phyloP scores from a whole-genome alignment of 176 grass and related monocot species.

The Pontederia paniculata region DNA sequence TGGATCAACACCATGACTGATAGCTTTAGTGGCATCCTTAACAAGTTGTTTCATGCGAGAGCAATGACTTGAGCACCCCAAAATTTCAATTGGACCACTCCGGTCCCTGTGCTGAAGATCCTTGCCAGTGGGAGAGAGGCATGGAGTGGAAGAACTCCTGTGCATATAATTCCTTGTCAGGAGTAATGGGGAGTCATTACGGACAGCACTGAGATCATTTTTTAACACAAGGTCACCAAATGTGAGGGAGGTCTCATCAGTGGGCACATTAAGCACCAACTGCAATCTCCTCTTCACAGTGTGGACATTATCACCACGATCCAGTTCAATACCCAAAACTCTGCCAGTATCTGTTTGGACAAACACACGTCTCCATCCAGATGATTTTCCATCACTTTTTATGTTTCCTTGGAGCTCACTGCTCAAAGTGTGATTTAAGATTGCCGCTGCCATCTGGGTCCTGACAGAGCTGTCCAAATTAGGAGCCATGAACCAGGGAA shows the following conservation, averaged over 20 bases:
- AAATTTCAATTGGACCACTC: constrained; percentile 43
- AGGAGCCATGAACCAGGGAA: constrained; percentile 28
- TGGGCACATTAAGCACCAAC: constrained; percentile 53
- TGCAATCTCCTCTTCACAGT: constrained; percentile 65
- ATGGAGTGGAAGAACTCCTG: constrained; percentile 64
- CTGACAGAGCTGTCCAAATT: constrained; percentile 57
- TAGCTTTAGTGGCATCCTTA: constrained; percentile 57
- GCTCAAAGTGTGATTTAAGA: constrained; percentile 28
- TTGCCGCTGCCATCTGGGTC: constrained; percentile 60
- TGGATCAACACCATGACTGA: constrained; percentile 48
- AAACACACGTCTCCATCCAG: constrained; percentile 49
- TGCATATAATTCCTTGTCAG: constrained; percentile 58
- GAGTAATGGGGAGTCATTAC: constrained; percentile 53
- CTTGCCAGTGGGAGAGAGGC: constrained; percentile 44
- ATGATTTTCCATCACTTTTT: constrained; percentile 23
- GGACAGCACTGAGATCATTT: constrained; percentile 59
- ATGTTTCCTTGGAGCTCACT: constrained; percentile 26
- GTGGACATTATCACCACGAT: constrained; percentile 55
- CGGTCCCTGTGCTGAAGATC: constrained; percentile 44
- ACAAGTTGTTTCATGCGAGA: constrained; percentile 39
- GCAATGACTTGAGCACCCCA: constrained; percentile 39
- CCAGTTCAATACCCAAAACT: constrained; percentile 41
- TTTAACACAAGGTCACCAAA: constrained; percentile 51
- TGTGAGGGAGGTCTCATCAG: constrained; percentile 53
- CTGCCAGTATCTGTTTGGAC: constrained; percentile 57